Evolutionary conservation across 768 basidiomycete species (phyloP), one percentile per base, ranked within the genome.

Genomic region (Auricularia auricula-judae): DNA sequence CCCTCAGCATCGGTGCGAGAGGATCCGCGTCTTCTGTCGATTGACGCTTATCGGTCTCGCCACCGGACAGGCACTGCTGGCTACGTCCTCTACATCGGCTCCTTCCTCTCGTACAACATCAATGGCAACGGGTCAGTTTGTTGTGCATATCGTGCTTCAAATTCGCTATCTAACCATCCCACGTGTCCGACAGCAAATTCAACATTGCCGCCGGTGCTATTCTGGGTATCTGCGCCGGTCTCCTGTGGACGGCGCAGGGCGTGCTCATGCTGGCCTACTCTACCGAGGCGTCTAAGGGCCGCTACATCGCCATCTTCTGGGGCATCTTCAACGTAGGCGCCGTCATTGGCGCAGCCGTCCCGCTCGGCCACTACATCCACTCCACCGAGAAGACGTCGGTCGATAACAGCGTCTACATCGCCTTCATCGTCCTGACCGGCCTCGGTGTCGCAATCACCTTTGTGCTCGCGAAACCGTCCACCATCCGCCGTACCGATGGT

Each of bases 321-420:
- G 77, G 75, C 39, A 76, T 80, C 67, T 79, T 80, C 75, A 74
- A 80, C 66, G 71, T 76, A 62, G 79, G 79, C 61, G 86, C 86
- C 58, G 88, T 93, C 59, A 84, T 93, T 58, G 90, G 91, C 36
- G 83, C 88, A 3, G 77, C 86, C 8, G 88, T 92, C 36, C 84
- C 89, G 14, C 77, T 92, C 43, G 91, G 83, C 0, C 77, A 83
- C 68, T 91, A 91, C 70, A 85, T 83, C 69, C 72, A 87, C 60
- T 12, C 76, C 76, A 5, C 59, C 65, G 10, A 71, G 74, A 61
- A 68, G 67, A 54, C 72, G 74, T 2, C 74, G 77, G 14, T 76
- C 78, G 7, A 79, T 77, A 3, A 72, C 75, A 29, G 7, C 14
- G 78, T 78, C 1, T 74, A 77, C 69, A 72, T 80, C 42, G 77